A percentile compares a stretch with the other conserved stretches of the same genome.
These are phyloP conservation scores for Babesia bigemina DNA, from an alignment of 169 alveolate species.

Conservation along the genomic window DNA sequence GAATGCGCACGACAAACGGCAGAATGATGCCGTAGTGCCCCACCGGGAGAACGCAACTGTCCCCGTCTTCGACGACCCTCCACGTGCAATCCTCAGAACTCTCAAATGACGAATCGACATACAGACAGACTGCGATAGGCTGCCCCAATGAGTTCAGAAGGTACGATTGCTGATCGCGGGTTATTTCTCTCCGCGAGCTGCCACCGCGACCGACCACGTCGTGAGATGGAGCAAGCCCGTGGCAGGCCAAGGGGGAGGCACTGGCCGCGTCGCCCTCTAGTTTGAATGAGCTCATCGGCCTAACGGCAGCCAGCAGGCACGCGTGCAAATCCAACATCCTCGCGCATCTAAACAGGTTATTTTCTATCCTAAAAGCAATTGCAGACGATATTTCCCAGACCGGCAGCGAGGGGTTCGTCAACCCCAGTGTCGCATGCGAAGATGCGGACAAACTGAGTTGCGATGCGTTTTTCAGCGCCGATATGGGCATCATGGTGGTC, in stretches of 20 bases:
- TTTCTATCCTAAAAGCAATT: constrained; percentile 16
- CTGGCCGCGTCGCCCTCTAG: constrained; percentile 14
- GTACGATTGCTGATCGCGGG: constrained; percentile 26
- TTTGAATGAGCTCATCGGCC: neutral
- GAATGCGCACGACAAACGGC: constrained; percentile 59
- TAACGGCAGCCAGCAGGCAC: neutral
- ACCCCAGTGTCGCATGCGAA: neutral
- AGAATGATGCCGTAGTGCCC: constrained; percentile 57
- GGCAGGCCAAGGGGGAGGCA: neutral
- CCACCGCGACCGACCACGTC: neutral
- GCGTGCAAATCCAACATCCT: constrained; percentile 20
- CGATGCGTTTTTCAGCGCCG: neutral
- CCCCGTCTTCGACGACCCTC: constrained; percentile 52
- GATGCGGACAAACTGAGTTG: neutral
- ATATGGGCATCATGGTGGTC: constrained; percentile 34
- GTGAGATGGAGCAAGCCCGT: neutral
- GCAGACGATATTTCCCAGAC: constrained; percentile 19
- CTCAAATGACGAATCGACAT: neutral
- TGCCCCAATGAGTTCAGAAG: constrained; percentile 55
- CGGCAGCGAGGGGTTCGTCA: constrained; percentile 17
- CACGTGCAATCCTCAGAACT: constrained; percentile 22
- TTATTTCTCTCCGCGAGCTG: neutral
- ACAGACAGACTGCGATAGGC: constrained; percentile 36
- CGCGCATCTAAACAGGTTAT: constrained; percentile 10
- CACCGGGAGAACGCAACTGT: constrained; percentile 35